Conservation (phyloP, 2,329 filamentous ascomycete genomes). For the Pseudocercospora cruenta region DNA sequence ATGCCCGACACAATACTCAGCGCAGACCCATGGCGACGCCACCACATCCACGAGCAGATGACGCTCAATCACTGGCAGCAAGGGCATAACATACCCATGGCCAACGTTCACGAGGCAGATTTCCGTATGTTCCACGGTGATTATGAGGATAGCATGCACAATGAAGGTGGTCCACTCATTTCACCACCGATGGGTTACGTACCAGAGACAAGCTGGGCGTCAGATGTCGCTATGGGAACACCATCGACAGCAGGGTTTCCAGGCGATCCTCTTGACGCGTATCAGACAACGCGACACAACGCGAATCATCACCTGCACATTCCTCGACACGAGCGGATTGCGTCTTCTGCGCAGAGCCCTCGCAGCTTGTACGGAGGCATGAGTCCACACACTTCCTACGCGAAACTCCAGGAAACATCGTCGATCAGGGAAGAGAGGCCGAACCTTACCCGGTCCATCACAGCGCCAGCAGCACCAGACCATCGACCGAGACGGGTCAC, state of each 20-base stretch:
- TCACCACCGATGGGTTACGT: slow-evolving; percentile 32
- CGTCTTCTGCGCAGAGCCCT: slow-evolving; percentile 31
- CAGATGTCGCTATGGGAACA: slow-evolving; percentile 37
- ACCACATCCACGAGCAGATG: slow-evolving; percentile 28
- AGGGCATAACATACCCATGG: slow-evolving; percentile 25
- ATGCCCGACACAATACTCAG: slow-evolving; percentile 23
- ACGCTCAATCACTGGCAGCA: slow-evolving; percentile 28
- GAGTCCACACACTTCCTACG: slow-evolving; percentile 22
- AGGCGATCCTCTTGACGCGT: slow-evolving; percentile 29
- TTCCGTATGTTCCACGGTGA: slow-evolving; percentile 35
- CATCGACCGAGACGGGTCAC: slow-evolving; percentile 21
- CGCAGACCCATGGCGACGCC: slow-evolving; percentile 28
- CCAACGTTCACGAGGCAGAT: slow-evolving; percentile 34
- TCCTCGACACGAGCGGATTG: slow-evolving; percentile 20
- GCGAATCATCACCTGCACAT: slow-evolving; percentile 26
- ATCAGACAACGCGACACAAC: slow-evolving; percentile 27
- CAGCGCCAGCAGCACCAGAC: slow-evolving; percentile 31
- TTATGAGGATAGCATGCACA: slow-evolving; percentile 27
- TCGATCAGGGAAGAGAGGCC: slow-evolving; percentile 28
- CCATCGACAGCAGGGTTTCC: slow-evolving; percentile 33
- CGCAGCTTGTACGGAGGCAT: slow-evolving; percentile 27
- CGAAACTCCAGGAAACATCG: slow-evolving; percentile 17
- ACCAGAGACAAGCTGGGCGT: slow-evolving; percentile 31
- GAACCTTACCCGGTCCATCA: slow-evolving; percentile 30
- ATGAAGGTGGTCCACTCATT: slow-evolving; percentile 27